Conservation (phyloP, 495 filamentous ascomycete species). For the Baudoinia panamericana region DNA sequence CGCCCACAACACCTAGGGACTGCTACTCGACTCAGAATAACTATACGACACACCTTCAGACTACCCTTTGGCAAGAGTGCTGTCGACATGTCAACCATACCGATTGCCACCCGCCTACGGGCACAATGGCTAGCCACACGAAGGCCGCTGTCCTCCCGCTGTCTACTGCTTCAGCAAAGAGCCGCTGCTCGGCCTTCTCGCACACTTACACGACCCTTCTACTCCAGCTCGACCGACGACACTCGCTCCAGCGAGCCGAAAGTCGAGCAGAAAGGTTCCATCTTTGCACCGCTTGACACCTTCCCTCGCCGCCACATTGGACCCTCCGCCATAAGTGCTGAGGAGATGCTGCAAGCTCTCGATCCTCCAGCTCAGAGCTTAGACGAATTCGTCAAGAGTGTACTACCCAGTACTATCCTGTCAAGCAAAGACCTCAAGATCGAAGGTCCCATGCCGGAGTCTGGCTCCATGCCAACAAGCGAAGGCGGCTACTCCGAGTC, state of each 20-base stretch:
- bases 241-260: slow-evolving; percentile 9
- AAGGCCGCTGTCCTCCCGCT: slow-evolving; percentile 12
- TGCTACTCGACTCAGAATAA: not conserved
- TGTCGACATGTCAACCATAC: slow-evolving; percentile 4
- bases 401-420: slow-evolving; percentile 74
- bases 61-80: too few species aligned
- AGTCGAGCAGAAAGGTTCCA: slow-evolving; percentile 10
- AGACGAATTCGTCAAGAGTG: slow-evolving; percentile 81
- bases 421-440: slow-evolving; percentile 50
- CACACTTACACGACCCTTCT: slow-evolving; percentile 7
- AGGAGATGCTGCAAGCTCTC: slow-evolving; percentile 70
- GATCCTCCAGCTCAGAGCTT: slow-evolving; percentile 60
- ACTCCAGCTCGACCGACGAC: slow-evolving; percentile 19
- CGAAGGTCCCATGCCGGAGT: slow-evolving; percentile 23
- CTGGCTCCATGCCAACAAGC: slow-evolving; percentile 7
- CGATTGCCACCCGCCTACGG: slow-evolving; percentile 15
- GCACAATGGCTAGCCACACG: slow-evolving; percentile 20
- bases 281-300: slow-evolving; percentile 39
- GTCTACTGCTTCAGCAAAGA: slow-evolving; percentile 9
- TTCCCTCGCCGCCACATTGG: slow-evolving; percentile 91
- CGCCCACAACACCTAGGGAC: too few species aligned
- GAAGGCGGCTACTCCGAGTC: slow-evolving; percentile 49
- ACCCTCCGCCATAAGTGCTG: slow-evolving; percentile 55
- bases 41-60: not conserved
- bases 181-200: not conserved